These are phyloP conservation scores for Mycosphaerelloides madeirae DNA, from an alignment of 2,329 filamentous ascomycete genomes.

Conservation along the genomic window DNA sequence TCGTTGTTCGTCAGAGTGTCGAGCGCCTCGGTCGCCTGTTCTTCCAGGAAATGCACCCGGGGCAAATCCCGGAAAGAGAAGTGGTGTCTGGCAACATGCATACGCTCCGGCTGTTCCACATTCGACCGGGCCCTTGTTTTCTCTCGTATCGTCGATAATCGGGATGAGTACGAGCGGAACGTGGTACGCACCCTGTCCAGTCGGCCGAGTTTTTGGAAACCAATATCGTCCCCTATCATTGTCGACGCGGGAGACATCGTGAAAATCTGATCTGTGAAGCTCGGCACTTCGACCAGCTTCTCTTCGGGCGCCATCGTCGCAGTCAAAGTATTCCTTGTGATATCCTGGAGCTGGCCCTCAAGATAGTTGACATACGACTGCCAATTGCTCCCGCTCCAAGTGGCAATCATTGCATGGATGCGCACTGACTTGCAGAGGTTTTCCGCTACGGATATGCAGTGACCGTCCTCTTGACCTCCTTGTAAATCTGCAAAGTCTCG, in stretches of 20 bases:
- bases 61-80: constrained; percentile 33
- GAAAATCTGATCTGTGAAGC: too few relatives aligned
- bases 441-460: background rate
- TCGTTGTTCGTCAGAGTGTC: constrained; percentile 32
- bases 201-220: too few relatives aligned
- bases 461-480: background rate
- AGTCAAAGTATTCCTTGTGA: background rate
- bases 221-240: too few relatives aligned
- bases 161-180: too few relatives aligned
- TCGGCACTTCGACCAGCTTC: too few relatives aligned
- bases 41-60: constrained; percentile 33
- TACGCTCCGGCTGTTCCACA: too few relatives aligned
- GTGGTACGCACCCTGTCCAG: too few relatives aligned
- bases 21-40: constrained; percentile 35
- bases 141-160: too few relatives aligned
- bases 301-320: too few relatives aligned
- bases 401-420: constrained; percentile 33
- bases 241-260: too few relatives aligned
- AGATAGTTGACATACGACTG: constrained; percentile 40
- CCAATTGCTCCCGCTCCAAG: constrained; percentile 41
- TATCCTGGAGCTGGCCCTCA: constrained; percentile 30
- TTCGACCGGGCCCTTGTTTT: too few relatives aligned
- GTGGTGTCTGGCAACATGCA: too few relatives aligned
- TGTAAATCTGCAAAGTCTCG: constrained; percentile 23
- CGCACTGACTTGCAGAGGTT: background rate